Evolutionary conservation across 2,329 filamentous ascomycete genomes (phyloP).

Genomic region (Cryphonectria japonica): DNA sequence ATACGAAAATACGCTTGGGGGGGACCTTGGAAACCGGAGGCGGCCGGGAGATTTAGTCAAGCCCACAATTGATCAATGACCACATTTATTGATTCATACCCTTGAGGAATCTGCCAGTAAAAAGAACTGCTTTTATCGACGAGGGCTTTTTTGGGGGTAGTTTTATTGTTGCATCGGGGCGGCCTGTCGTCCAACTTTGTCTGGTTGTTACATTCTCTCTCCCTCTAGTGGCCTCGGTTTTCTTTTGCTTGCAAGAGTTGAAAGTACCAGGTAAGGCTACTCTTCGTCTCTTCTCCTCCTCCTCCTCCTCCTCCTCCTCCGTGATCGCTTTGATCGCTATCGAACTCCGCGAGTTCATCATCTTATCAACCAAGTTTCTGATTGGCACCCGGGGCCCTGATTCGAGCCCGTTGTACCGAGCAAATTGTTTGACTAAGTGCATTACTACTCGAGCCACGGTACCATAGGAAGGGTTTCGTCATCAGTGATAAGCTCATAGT

Average conservation of each 20-base stretch:
- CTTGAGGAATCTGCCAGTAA: conserved; percentile 20
- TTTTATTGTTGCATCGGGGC: background rate
- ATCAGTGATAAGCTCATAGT: conserved; percentile 1
- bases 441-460: background rate
- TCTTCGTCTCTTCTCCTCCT: background rate
- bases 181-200: background rate
- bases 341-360: background rate
- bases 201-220: background rate
- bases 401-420: background rate
- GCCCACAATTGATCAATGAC: conserved; percentile 18
- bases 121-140: conserved; percentile 14
- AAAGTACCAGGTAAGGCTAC: background rate
- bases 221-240: too few relatives aligned
- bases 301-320: background rate
- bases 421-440: background rate
- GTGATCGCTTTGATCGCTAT: conserved; percentile 8
- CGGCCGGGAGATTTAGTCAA: conserved; percentile 26
- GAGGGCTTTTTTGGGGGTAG: background rate
- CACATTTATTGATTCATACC: conserved; percentile 3
- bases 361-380: background rate
- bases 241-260: background rate
- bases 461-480: background rate
- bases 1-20: conserved; percentile 7
- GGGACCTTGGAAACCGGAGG: conserved; percentile 18
- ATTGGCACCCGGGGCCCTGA: background rate